phyloP scores from a whole-genome alignment of 2,329 filamentous ascomycete genomes.

The Arthrobotrys sphaeroides region DNA sequence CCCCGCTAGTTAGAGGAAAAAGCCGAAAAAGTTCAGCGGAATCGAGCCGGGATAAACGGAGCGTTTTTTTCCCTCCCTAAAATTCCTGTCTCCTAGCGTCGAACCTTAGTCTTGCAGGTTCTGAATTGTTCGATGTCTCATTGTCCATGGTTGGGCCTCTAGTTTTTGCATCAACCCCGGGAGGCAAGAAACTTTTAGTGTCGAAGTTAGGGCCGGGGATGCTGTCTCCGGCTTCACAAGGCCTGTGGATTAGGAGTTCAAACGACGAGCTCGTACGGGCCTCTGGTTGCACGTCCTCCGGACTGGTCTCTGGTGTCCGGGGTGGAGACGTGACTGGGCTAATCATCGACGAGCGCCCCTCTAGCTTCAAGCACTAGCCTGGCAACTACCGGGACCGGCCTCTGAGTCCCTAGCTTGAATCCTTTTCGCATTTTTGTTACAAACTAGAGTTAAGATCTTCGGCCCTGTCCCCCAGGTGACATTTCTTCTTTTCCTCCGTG shows the following conservation, averaged over 20 bases:
- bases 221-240: slow-evolving; percentile 19
- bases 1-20: slow-evolving; percentile 9
- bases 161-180: slow-evolving; percentile 27
- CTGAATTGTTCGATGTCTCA: slow-evolving; percentile 26
- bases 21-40: slow-evolving; percentile 30
- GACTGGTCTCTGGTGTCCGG: slow-evolving; percentile 34
- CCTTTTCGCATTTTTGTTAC: slow-evolving; percentile 33
- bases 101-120: slow-evolving; percentile 1
- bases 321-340: slow-evolving; percentile 45
- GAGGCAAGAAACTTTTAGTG: slow-evolving; percentile 2
- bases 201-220: slow-evolving; percentile 35
- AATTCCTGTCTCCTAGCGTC: slow-evolving; percentile 29
- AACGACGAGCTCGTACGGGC: slow-evolving; percentile 38
- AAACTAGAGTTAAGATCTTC: slow-evolving; percentile 11
- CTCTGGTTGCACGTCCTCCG: no score
- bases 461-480: not conserved
- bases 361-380: slow-evolving; percentile 21
- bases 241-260: not conserved
- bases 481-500: not conserved
- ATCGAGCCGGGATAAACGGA: slow-evolving; percentile 48
- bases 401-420: not conserved
- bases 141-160: slow-evolving; percentile 37
- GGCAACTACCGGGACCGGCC: slow-evolving; percentile 33
- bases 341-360: slow-evolving; percentile 12
- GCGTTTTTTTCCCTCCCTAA: slow-evolving; percentile 44